Evolutionary conservation across 75 land plant species (phyloP).

Genomic region (Pinus taeda): DNA sequence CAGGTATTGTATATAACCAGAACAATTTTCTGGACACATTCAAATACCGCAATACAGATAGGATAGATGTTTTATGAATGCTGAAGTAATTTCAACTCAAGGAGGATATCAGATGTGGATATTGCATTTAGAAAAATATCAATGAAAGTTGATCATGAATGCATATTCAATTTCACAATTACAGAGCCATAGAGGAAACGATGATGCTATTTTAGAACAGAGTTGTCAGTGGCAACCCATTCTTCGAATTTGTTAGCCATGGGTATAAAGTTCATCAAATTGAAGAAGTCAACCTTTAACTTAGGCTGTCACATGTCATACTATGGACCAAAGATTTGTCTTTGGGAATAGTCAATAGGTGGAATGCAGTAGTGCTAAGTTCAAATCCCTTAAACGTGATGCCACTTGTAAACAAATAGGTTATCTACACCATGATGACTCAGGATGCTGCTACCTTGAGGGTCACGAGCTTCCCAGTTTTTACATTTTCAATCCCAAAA

Average conservation of each 20-base stretch:
- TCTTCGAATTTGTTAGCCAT: not conserved
- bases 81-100: not conserved
- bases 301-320: too few relatives aligned
- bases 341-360: not conserved
- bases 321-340: not conserved
- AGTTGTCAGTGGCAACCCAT: not conserved
- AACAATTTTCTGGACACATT: not conserved
- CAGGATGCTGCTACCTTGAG: not conserved
- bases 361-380: not conserved
- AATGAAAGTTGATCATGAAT: not conserved
- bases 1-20: not conserved
- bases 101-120: not conserved
- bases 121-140: not conserved
- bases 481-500: conserved; percentile 1
- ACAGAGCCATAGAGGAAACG: not conserved
- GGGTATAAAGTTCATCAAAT: too few relatives aligned
- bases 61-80: not conserved
- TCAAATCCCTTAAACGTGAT: not conserved
- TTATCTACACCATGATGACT: too few relatives aligned
- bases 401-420: not conserved
- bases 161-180: not conserved
- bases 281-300: too few relatives aligned
- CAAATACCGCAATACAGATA: not conserved
- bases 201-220: not conserved
- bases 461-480: not conserved